Percentiles rank a stretch among this genome's conserved stretches.
These are phyloP conservation scores for Bipolaris sorokiniana DNA, from an alignment of 2,329 filamentous ascomycete genomes.

Conservation along the genomic window DNA sequence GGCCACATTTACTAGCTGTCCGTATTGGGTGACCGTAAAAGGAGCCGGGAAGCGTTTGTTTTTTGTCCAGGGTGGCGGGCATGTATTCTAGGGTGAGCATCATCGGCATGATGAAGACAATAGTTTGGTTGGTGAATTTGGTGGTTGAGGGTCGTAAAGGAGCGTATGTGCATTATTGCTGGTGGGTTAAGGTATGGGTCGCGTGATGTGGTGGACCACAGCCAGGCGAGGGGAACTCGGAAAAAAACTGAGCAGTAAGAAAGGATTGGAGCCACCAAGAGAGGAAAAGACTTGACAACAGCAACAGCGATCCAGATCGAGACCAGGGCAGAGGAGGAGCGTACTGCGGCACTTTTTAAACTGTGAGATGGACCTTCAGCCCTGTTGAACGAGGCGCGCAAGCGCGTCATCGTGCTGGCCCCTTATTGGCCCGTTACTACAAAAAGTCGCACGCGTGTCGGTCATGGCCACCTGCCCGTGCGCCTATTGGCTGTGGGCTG, in stretches of 20 bases:
- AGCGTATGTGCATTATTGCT: constrained; percentile 20
- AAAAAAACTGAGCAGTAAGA: constrained; percentile 7
- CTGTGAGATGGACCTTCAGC: constrained; percentile 16
- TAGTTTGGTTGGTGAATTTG: constrained; percentile 16
- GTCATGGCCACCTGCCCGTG: constrained; percentile 19
- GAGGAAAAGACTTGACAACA: not conserved
- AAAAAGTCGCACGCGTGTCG: constrained; percentile 28
- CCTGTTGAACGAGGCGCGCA: constrained; percentile 18
- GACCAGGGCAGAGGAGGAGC: constrained; percentile 2
- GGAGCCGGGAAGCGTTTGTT: constrained; percentile 3
- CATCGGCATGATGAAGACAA: constrained; percentile 15
- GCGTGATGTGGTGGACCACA: constrained; percentile 22
- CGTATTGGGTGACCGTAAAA: constrained; percentile 17
- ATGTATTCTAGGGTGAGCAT: constrained; percentile 9
- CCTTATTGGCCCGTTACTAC: constrained; percentile 18
- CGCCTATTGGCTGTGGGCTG: constrained; percentile 9
- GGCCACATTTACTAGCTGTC: constrained; percentile 30
- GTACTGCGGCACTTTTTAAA: constrained; percentile 19
- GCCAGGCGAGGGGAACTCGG: constrained; percentile 8
- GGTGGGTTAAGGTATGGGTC: constrained; percentile 13
- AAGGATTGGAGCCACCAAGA: not conserved
- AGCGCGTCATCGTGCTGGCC: constrained; percentile 19
- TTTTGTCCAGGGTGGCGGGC: constrained; percentile 3
- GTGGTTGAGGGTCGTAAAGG: constrained; percentile 15
- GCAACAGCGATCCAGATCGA: constrained; percentile 9